Evolutionary conservation across 1,139 yeast genomes (phyloP), one percentile per base, ranked within the genome.

Genomic region (Nematodospora anomalae): DNA sequence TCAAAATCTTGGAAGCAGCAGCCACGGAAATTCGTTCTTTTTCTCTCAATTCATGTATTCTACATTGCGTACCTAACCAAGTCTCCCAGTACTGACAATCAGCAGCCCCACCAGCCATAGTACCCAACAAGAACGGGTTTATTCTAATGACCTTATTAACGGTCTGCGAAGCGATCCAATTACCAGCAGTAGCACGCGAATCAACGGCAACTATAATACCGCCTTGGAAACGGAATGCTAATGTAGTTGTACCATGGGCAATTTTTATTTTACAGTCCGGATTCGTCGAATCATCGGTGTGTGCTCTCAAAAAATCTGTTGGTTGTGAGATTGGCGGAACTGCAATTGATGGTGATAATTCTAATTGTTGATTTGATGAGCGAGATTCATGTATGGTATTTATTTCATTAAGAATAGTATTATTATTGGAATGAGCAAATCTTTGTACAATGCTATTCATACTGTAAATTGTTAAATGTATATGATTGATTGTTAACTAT

Each of bases 71-170:
- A 48, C 98, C 98, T 46, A 92, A 75, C 97, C 97, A 92, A 20
- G 97, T 88, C 67, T 92, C 97, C 99, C 99, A 92, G 64, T 75
- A 94, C 64, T 94, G 98, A 74, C 99, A 92, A 67, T 92, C 99
- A 18, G 98, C 98, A 35, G 99, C 99, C 71, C 97, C 97, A 66
- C 99, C 99, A 25, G 99, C 99, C 97, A 92, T 83, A 22, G 99
- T 92, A 48, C 99, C 99, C 53, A 92, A 75, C 50, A 92, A 67
- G 57, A 86, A 85, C 36, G 97, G 97, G 63, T 94, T 94, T 66
- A 92, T 92, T 62, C 92, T 92, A 58, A 92, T 90, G 36, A 92
- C 98, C 65, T 92, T 92, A 66, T 92, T 90, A 47, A 92, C 99
- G 2, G 97, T 89, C 63, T 90, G 97, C 16, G 97, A 89, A 11